These are phyloP conservation scores for Paulownia fortunei DNA, from an alignment of 257 asterid species.

Conservation along the genomic window DNA sequence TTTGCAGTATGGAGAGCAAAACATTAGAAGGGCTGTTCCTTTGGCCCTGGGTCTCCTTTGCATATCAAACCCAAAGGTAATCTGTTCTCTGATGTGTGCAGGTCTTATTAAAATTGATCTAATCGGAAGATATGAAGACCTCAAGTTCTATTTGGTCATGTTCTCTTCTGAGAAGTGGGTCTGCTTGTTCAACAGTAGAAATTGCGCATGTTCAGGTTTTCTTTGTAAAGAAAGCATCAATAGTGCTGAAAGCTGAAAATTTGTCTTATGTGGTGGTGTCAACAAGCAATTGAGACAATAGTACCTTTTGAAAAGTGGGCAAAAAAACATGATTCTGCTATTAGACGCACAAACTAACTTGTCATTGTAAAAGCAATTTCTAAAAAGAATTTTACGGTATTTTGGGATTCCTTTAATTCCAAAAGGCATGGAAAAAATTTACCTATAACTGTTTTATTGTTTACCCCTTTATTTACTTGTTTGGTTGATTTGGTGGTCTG, in stretches of 20 bases:
- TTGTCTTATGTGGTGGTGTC: neutral
- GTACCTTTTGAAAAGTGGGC: neutral
- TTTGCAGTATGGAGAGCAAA: conserved; percentile 93
- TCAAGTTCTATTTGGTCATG: neutral
- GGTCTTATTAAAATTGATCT: neutral
- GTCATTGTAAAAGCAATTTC: conserved; percentile 4
- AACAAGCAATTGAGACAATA: neutral
- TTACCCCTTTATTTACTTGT: neutral
- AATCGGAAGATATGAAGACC: neutral
- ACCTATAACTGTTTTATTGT: neutral
- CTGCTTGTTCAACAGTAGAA: conserved; percentile 19
- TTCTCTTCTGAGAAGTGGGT: conserved; percentile 1
- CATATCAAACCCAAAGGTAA: conserved; percentile 92
- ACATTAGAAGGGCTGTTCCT: conserved; percentile 88
- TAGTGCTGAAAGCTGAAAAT: conserved; percentile 2
- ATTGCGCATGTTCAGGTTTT: neutral
- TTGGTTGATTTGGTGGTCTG: conserved; percentile 35
- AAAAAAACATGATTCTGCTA: neutral
- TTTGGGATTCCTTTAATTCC: neutral
- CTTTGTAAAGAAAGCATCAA: neutral
- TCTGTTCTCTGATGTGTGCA: neutral
- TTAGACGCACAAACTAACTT: neutral
- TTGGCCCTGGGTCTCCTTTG: conserved; percentile 96
- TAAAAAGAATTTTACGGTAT: neutral
- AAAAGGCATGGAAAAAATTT: neutral